Base-by-base conservation (phyloP, 257 asterid genomes). In the Jacaranda mimosifolia region DNA sequence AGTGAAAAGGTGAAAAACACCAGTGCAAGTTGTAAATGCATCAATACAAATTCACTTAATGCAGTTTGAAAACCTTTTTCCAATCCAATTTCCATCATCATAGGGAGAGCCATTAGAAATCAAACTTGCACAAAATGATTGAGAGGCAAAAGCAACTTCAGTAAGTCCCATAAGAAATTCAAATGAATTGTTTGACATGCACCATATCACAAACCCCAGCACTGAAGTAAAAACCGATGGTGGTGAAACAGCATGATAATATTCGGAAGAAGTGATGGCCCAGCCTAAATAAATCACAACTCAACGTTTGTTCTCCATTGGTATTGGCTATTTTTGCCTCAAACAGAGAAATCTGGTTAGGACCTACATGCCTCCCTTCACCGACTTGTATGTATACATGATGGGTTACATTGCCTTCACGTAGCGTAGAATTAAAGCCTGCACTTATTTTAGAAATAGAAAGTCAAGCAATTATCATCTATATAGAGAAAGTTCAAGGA, bases 381-480 rank as follows among this genome's bases (percentile, higher is more conserved):
- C 88, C 88, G 6, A 85, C 88, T 82, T 85, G 88, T 63, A 85
- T 85, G 78, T 85, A 85, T 76, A 82, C 88, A 26, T 82, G 88
- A 76, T 85, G 86, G 21, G 86, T 82, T 3, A 85, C 88, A 72
- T 85, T 81, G 68, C 88, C 88, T 65, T 79, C 85, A 26, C 88
- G 85, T 36, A 84, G 83, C 32, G 88, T 84, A 14, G 85, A 85
- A 75, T 85, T 85, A 49, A 81, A 85, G 39, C 86, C 88, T 84
- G 81, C 69, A 81, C n/a, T n/a, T n/a, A 9, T 38, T 53, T 72
- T 36, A 42, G 36, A 40, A n/a, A 95, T 69, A 95, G 93, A 56
- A n/a, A n/a, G n/a, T n/a, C n/a, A n/a, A n/a, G n/a, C n/a, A n/a
- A n/a, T n/a, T n/a, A n/a, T n/a, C 63, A 52, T 35, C 46, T 7